Evolutionary conservation across 108 stramenopile species (phyloP), one percentile per base, ranked within the genome.

Genomic region (Skeletonema potamos): DNA sequence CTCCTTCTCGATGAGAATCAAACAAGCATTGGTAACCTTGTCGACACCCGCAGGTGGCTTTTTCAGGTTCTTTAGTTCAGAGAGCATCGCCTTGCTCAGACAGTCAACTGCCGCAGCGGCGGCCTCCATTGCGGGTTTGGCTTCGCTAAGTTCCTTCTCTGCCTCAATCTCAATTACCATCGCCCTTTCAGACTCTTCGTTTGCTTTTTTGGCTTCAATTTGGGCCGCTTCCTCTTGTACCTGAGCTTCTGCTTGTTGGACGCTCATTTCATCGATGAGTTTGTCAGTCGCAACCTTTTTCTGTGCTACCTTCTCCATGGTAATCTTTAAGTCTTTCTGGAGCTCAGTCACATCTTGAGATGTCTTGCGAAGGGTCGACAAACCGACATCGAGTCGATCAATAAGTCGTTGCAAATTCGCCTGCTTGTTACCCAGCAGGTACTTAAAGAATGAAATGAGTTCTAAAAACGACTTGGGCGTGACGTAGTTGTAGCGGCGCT

Each of bases 401-500:
- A 94, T 92, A 32, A 86, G 86, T 2, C 84, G 73, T 48, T 86
- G 84, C 74, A 90, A 75, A 37, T 94, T 84, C 15, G 73, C 70
- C 44, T 91, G 82, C 70, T 96, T 94, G 29, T 87, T 83, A 55
- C 73, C 70, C 29, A 96, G 76, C 61, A 96, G 62, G 57, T 92
- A 88, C 73, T 92, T 91, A 84, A 96, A 96, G 69, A 96, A 93
- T 6, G 77, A 84, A 41, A 96, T 94, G 15, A 96, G 73, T 73
- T 94, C 92, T 61, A 96, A 76, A 63, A 84, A 96, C 27, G 88
- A 90, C 77, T 96, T 96, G 46, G 96, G 96, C 30, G 96, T 96
- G 48, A 95, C 93, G 67, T 96, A 96, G 76, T 95, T 93, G 84
- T 91, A 92, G 8, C 96, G 81, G 2, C 91, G 76, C 69, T 90